Evolutionary conservation across 352 stramenopile genomes (phyloP).

Genomic region (Phytopythium delawarense): DNA sequence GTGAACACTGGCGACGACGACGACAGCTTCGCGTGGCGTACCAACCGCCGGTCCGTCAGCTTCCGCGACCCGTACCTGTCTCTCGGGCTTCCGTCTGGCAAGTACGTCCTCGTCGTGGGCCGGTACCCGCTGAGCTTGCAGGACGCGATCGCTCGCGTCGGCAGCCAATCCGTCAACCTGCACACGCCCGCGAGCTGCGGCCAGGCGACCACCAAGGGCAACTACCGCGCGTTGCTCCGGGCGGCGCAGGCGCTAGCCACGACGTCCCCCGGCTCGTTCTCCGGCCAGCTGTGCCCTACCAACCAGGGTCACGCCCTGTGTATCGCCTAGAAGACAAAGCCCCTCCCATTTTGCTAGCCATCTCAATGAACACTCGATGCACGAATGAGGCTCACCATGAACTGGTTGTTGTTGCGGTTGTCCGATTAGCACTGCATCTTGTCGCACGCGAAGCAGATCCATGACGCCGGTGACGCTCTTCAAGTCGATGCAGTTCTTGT

Average conservation of each 20-base stretch:
- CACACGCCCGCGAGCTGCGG: constrained; percentile 59
- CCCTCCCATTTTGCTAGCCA: not conserved
- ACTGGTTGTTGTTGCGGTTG: not conserved
- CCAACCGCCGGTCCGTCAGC: constrained; percentile 50
- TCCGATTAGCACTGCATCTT: not conserved
- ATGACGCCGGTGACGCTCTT: no score
- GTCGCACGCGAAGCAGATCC: no score
- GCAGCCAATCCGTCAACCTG: constrained; percentile 20
- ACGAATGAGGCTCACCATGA: no score
- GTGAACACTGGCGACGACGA: constrained; percentile 58
- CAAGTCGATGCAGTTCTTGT: no score
- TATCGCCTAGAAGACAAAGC: not conserved
- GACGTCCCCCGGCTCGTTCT: constrained; percentile 20
- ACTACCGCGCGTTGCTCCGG: constrained; percentile 57
- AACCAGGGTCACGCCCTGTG: not conserved
- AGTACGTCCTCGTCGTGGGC: constrained; percentile 61
- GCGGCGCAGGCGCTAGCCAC: constrained; percentile 27
- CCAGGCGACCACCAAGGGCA: constrained; percentile 23
- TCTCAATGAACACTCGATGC: not conserved
- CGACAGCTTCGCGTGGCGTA: constrained; percentile 47
- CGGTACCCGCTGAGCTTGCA: constrained; percentile 60
- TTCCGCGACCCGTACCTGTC: constrained; percentile 75
- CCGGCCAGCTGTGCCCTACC: not conserved
- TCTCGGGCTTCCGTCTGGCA: constrained; percentile 34
- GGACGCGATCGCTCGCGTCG: constrained; percentile 39